Base-by-base conservation (phyloP, 352 stramenopile species). In the Pythium chondricola region DNA sequence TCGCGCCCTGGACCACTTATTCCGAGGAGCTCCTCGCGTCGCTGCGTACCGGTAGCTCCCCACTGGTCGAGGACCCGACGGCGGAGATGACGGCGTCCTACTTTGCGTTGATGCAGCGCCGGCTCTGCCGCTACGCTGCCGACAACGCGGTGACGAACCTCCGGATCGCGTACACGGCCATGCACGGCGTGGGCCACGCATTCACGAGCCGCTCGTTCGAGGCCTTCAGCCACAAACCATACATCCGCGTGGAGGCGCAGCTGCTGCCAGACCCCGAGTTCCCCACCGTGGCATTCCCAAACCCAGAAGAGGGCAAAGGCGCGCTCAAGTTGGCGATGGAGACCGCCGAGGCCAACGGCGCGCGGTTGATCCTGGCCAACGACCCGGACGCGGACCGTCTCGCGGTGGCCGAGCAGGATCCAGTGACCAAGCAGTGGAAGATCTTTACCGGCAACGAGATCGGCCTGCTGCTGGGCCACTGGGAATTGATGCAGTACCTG, bases 361-460 rank as follows among this genome's bases (percentile, higher is more conserved):
- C 74, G 36, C 68, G 82, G 5, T 63, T 99, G 38, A 94, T 99
- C 20, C 59, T 99, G 21, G 96, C 96, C 11, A 99, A 99, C 61
- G 97, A 99, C 70, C 97, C 97, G 0, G 96, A 99, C 74, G 97
- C 96, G 2, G 97, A 99, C 80, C 85, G 97, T 27, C 69, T 99
- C 16, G 96, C 96, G 21, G 93, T 98, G 13, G 95, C 95, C 0
- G 96, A 99, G 58, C 74, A 69, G 13, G 66, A 93, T 52, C 53
- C 76, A 18, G 74, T 56, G 25, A 65, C 63, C 16, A 79, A 85
- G 46, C 65, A 85, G 47, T 99, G 96, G 96, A 89, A 85, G 27
- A 85, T 98, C 36, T 99, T 99, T 71, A 97, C 88, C 22, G 97
- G 97, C 32, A 98, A 99, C 72, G 90, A 99, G 74, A 99, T 99